Evolutionary conservation across 192 early-diverging fungal species (phyloP).

Genomic region (Entophlyctis luteolus): DNA sequence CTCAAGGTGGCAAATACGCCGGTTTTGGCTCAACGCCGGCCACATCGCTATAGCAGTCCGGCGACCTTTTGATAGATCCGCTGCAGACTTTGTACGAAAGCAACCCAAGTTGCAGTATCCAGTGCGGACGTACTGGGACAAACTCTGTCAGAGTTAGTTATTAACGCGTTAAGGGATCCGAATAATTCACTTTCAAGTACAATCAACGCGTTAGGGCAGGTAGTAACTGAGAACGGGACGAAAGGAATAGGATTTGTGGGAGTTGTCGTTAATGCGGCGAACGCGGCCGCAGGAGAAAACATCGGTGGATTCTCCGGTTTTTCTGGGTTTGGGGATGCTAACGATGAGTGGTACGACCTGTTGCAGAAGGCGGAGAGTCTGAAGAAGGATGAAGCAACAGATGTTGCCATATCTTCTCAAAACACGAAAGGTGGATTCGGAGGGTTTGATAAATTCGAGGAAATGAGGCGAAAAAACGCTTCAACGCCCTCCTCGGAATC

Average conservation of each 20-base stretch:
- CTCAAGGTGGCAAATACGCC: slow-evolving; percentile 51
- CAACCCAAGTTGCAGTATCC: too few species aligned
- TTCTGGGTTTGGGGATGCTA: too few species aligned
- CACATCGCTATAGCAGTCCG: background rate
- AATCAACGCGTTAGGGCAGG: slow-evolving; percentile 28
- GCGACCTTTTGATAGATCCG: slow-evolving; percentile 34
- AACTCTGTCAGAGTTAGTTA: too few species aligned
- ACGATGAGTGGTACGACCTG: slow-evolving; percentile 18
- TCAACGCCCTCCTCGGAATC: too few species aligned
- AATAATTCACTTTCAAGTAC: slow-evolving; percentile 42
- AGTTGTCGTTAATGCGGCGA: slow-evolving; percentile 25
- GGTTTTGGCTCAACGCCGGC: slow-evolving; percentile 41
- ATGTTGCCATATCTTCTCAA: background rate
- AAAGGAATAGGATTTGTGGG: slow-evolving; percentile 35
- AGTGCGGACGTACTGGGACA: too few species aligned
- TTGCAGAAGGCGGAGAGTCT: slow-evolving; percentile 9
- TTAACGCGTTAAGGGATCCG: slow-evolving; percentile 44
- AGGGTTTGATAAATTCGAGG: too few species aligned
- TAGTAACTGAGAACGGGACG: slow-evolving; percentile 35
- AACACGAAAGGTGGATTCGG: slow-evolving; percentile 4
- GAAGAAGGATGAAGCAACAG: background rate
- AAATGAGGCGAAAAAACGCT: too few species aligned
- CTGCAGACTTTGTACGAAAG: slow-evolving; percentile 35
- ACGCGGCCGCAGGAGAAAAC: background rate
- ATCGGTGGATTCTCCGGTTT: too few species aligned